Conservation (phyloP, 305 asterid genomes). For the Coffea humblotiana region DNA sequence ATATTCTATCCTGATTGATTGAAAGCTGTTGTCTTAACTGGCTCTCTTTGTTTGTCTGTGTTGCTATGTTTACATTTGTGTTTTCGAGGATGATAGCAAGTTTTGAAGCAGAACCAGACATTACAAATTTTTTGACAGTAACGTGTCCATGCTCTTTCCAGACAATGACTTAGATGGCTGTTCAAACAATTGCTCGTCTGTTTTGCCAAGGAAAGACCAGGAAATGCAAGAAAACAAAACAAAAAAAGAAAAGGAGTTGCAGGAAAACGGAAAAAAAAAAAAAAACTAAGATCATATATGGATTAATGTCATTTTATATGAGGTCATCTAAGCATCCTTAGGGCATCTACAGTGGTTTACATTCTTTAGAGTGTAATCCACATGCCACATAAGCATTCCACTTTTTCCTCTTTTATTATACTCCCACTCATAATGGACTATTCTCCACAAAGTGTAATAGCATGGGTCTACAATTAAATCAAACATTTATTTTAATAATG, state of each 20-base stretch:
- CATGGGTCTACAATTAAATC: no score
- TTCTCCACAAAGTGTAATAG: no score
- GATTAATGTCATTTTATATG: no score
- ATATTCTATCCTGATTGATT: neutral
- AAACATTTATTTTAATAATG: no score
- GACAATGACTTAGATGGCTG: neutral
- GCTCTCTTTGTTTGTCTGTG: neutral
- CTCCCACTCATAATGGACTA: no score
- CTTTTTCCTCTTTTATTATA: no score
- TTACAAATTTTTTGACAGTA: neutral
- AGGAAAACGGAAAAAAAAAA: no score
- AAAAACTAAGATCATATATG: no score
- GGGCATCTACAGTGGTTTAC: no score
- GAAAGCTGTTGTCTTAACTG: neutral
- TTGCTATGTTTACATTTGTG: neutral
- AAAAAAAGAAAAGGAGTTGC: neutral
- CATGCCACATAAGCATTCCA: rapidly evolving
- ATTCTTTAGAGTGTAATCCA: no score
- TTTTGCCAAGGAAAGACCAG: neutral
- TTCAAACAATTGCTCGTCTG: neutral
- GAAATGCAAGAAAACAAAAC: neutral
- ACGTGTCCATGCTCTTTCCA: neutral
- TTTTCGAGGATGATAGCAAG: neutral
- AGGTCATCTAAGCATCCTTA: no score
- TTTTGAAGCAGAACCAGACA: neutral